These are phyloP conservation scores for Coniella lustricola DNA, from an alignment of 2,329 filamentous ascomycete genomes.

Conservation along the genomic window DNA sequence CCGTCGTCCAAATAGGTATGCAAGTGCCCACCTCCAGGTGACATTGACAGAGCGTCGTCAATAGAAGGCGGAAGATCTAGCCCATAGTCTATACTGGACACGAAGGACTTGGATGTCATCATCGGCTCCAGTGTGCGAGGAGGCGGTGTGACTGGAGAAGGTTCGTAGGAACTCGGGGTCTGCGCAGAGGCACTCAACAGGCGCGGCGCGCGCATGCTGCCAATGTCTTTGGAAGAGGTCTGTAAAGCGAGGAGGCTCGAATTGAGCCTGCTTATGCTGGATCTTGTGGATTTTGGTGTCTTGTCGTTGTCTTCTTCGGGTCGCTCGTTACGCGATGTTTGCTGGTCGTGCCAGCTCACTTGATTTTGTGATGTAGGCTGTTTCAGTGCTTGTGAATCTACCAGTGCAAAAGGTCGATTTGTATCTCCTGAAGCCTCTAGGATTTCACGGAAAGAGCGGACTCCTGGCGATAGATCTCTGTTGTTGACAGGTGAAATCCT, in stretches of 20 bases:
- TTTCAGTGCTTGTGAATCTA: no score
- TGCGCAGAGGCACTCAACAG: slow-evolving; percentile 1
- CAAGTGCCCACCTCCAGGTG: not conserved
- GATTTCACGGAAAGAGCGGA: no score
- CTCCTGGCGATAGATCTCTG: no score
- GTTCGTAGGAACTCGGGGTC: slow-evolving; percentile 4
- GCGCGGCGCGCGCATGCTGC: not conserved
- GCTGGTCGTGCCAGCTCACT: no score
- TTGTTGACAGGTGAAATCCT: no score
- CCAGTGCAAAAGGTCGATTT: no score
- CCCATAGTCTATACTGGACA: not conserved
- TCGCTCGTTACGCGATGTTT: no score
- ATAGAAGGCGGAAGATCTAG: not conserved
- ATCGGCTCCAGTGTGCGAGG: slow-evolving; percentile 21
- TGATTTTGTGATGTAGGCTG: no score
- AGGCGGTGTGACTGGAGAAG: slow-evolving; percentile 13
- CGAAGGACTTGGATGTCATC: slow-evolving; percentile 25
- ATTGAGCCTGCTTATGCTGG: no score
- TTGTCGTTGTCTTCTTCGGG: not conserved
- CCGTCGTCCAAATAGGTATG: not conserved
- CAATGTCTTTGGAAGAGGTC: not conserved
- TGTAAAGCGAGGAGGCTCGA: not conserved
- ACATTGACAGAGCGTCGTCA: not conserved
- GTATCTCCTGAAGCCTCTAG: no score
- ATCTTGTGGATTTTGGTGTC: not conserved